Evolutionary conservation across 768 basidiomycete species (phyloP), one percentile per base, ranked within the genome.

Genomic region (Thelephora aurantiotincta): DNA sequence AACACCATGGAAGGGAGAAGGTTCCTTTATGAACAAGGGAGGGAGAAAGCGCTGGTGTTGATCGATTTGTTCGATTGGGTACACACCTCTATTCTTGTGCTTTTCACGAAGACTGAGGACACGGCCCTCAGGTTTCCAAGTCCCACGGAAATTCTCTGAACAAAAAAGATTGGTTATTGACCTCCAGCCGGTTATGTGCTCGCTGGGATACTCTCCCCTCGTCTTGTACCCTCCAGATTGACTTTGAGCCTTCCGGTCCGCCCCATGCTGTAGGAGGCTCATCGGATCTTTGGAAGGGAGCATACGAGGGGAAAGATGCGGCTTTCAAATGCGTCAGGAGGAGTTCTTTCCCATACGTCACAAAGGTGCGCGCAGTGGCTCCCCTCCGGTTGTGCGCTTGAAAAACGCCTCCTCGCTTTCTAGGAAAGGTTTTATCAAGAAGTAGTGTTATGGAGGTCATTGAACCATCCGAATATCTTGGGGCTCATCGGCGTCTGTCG

Each of bases 221-320:
- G 9, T 36, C 44, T 11, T 45, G 42, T 22, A 20, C 23, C 5
- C 35, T n/a, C 1, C 30, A 35, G 14, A 45, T 35, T 19, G 43
- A 44, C 2, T 50, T 20, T 7, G 14, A 41, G 38, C 16, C 38
- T 16, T 6, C 6, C 14, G 6, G 7, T 41, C 38, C 22, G 7
- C 38, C 9, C 18, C 9, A 41, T 11, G 38, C 38, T 7, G 22
- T 22, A 2, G 50, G 50, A 19, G 50, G 45, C 2, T 51, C 43
- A 23, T 20, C 50, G 12, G 50, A 51, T 26, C 23, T 51, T 12
- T 48, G 49, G 49, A 34, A 35, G 13, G 46, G 50, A 22, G 11
- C 41, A 7, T 48, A 47, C 33, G 34, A 33, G 9, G 46, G 26
- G 2, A 16, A 18, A 26, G 38, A 43, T 2, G 50, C 47, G 2